phyloP scores from a whole-genome alignment of 2,329 filamentous ascomycete genomes.

The Ophiosphaerella narmari region DNA sequence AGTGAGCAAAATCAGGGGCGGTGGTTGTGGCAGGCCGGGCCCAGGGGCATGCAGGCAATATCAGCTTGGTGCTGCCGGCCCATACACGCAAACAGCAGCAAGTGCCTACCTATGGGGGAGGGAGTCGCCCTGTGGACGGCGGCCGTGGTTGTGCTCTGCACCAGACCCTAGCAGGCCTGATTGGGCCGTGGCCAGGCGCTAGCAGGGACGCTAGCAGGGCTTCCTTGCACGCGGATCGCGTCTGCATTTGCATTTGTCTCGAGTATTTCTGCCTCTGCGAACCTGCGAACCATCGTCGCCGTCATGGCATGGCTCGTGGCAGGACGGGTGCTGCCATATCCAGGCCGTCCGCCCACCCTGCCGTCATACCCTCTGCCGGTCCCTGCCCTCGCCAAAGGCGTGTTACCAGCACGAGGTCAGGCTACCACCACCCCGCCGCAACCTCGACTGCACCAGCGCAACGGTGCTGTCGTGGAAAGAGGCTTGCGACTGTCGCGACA shows the following conservation, averaged over 20 bases:
- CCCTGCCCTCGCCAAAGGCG: not conserved
- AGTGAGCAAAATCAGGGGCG: too few relatives aligned
- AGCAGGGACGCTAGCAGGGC: conserved; percentile 5
- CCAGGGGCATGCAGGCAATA: too few relatives aligned
- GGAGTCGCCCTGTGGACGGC: not conserved
- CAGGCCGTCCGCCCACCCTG: too few relatives aligned
- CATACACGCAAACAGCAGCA: too few relatives aligned
- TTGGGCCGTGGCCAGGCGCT: conserved; percentile 17
- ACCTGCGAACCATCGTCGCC: not conserved
- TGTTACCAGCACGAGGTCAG: too few relatives aligned
- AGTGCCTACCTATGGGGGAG: too few relatives aligned
- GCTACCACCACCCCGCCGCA: not conserved
- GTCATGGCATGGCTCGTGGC: too few relatives aligned
- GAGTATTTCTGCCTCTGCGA: conserved; percentile 8
- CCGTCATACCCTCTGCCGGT: not conserved
- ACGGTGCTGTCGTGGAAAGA: conserved; percentile 7
- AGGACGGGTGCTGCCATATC: too few relatives aligned
- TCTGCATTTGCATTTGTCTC: conserved; percentile 7
- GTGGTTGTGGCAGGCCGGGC: too few relatives aligned
- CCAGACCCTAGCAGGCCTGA: conserved; percentile 14
- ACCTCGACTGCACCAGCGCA: not conserved
- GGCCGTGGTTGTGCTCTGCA: conserved; percentile 9
- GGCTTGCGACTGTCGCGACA: conserved; percentile 14
- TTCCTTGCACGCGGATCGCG: conserved; percentile 10
- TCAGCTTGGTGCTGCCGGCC: too few relatives aligned